Evolutionary conservation across 202 grass and related monocot species (phyloP).

Genomic region (Zizania palustris): DNA sequence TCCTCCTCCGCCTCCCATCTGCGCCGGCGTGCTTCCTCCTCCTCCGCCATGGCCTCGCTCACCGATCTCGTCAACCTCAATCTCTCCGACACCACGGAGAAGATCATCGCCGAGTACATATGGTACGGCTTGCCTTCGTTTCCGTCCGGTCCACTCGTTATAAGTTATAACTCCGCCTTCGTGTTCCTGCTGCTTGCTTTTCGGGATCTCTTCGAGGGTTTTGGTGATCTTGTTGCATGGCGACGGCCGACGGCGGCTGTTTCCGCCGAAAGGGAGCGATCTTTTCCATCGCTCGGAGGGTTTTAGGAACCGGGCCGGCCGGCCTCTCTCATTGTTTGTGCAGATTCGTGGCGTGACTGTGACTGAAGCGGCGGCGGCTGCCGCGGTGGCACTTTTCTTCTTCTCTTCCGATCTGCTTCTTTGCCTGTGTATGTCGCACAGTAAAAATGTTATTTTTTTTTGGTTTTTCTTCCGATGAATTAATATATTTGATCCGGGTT

Average conservation of each 20-base stretch:
- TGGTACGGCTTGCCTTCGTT: conserved; percentile 45
- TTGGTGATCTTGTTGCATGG: not conserved
- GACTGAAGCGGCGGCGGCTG: not conserved
- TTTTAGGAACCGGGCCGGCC: not conserved
- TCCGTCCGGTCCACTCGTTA: not conserved
- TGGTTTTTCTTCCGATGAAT: not conserved
- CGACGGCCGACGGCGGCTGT: not conserved
- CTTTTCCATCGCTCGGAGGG: not conserved
- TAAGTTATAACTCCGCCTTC: too few species aligned
- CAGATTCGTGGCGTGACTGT: conserved; percentile 3
- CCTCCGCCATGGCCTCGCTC: conserved; percentile 78
- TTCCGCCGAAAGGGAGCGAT: not conserved
- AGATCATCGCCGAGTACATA: conserved; percentile 99
- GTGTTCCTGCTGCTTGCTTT: not conserved
- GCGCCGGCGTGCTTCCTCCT: not conserved
- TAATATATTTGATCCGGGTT: not conserved
- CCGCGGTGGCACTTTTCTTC: not conserved
- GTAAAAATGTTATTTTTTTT: conserved; percentile 17
- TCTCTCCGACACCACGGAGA: conserved; percentile 74
- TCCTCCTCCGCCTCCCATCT: too few species aligned
- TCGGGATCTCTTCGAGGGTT: not conserved
- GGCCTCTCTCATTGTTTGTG: not conserved
- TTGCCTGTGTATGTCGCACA: not conserved
- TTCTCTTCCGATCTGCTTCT: too few species aligned
- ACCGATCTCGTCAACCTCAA: conserved; percentile 88